A percentile compares a stretch with the other conserved stretches of the same genome.
These are phyloP conservation scores for Calophaca sinica DNA, from an alignment of 306 rosid species.

Conservation along the genomic window DNA sequence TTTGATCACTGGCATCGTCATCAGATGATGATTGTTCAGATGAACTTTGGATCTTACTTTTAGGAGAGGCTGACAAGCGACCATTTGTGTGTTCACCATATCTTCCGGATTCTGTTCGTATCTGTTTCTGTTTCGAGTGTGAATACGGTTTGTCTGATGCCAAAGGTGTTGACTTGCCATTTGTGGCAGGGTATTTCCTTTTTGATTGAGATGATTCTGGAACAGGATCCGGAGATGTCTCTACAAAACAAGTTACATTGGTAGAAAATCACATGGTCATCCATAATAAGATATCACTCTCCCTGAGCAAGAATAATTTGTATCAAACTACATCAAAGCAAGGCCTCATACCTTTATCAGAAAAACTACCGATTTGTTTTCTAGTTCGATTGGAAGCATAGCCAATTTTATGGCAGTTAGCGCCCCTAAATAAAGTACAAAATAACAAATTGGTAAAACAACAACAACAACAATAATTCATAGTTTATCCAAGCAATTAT, in stretches of 20 bases:
- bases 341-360: constrained; percentile 62
- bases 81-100: constrained; percentile 41
- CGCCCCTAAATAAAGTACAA: constrained; percentile 57
- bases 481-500: constrained; percentile 2
- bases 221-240: constrained; percentile 59
- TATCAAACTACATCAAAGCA: constrained; percentile 40
- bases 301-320: constrained; percentile 5
- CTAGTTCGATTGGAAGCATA: constrained; percentile 63
- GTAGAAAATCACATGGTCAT: constrained; percentile 25
- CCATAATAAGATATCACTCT: constrained; percentile 8
- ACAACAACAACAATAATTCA: constrained; percentile 16
- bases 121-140: constrained; percentile 45
- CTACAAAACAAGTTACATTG: constrained; percentile 52
- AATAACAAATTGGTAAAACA: constrained; percentile 31
- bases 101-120: constrained; percentile 50
- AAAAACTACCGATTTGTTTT: constrained; percentile 39
- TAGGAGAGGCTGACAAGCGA: constrained; percentile 37
- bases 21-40: constrained; percentile 54
- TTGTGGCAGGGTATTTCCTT: constrained; percentile 48
- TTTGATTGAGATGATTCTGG: constrained; percentile 52
- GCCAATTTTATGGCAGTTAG: constrained; percentile 79
- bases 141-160: constrained; percentile 45
- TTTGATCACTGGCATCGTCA: constrained; percentile 54
- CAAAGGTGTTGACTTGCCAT: constrained; percentile 51
- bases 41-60: constrained; percentile 39